Conservation (phyloP, 129 eudicot genomes). For the Pittosporum tobira region DNA sequence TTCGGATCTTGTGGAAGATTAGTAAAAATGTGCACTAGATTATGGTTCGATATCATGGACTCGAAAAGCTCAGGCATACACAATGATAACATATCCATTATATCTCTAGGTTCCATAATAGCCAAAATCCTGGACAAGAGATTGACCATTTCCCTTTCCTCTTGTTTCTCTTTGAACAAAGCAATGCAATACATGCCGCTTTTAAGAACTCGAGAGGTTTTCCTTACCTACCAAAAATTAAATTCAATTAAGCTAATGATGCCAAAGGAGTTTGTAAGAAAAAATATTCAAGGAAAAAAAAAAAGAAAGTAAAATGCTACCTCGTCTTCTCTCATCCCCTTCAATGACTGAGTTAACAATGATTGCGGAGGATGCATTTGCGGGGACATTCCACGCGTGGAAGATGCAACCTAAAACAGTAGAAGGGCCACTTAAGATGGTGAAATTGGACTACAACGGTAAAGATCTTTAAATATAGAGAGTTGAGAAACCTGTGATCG, state of each 20-base stretch:
- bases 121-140: conserved; percentile 77
- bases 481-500: conserved; percentile 64
- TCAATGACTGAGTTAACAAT: conserved; percentile 47
- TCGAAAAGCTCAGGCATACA: conserved; percentile 94
- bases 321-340: conserved; percentile 95
- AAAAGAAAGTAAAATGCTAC: conserved; percentile 23
- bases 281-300: conserved; percentile 1
- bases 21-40: conserved; percentile 75
- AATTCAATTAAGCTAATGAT: conserved; percentile 7
- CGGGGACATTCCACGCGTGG: conserved; percentile 57
- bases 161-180: conserved; percentile 83
- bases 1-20: conserved; percentile 65
- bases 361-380: conserved; percentile 64
- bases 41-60: conserved; percentile 85
- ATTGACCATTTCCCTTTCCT: conserved; percentile 80
- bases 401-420: conserved; percentile 47
- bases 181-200: conserved; percentile 90
- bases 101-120: conserved; percentile 91
- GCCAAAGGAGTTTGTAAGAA: conserved; percentile 3
- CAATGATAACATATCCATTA: conserved; percentile 88
- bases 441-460: conserved; percentile 2
- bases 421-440: neutral
- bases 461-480: conserved; percentile 4
- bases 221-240: conserved; percentile 58
- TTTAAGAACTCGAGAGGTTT: conserved; percentile 77